Evolutionary conservation across 768 basidiomycete species (phyloP).

Genomic region (Podaxis sp.): DNA sequence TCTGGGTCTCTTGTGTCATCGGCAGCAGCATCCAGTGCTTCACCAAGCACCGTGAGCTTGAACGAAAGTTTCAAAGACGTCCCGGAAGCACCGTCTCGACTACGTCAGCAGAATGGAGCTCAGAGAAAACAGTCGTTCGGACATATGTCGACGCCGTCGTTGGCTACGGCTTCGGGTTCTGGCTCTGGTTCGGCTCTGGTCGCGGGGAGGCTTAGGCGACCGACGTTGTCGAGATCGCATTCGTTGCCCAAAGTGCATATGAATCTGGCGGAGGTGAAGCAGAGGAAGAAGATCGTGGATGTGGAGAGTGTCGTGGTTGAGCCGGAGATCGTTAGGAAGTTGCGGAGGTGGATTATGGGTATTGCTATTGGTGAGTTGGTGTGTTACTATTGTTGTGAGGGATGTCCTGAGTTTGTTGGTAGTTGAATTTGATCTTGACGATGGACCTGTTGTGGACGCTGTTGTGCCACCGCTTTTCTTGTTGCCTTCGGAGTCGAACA

Average conservation of each 20-base stretch:
- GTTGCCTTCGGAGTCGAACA: conserved; percentile 69
- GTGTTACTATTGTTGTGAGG: neutral
- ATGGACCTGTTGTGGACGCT: conserved; percentile 76
- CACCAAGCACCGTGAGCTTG: conserved; percentile 4
- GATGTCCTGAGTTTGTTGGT: neutral
- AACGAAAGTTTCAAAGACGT: conserved; percentile 2
- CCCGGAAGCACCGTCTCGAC: neutral
- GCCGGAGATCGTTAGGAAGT: conserved; percentile 42
- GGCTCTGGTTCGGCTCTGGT: neutral
- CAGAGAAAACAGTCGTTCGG: neutral
- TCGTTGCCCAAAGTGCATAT: conserved; percentile 42
- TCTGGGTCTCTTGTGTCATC: neutral
- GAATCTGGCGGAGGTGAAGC: conserved; percentile 28
- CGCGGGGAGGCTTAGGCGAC: neutral
- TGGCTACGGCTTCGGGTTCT: neutral
- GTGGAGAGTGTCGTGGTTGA: conserved; percentile 47
- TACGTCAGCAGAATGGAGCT: neutral
- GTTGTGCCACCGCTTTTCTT: conserved; percentile 69
- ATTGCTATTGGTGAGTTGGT: conserved; percentile 58
- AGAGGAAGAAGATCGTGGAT: conserved; percentile 32
- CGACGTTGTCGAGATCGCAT: conserved; percentile 39
- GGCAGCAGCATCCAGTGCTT: neutral
- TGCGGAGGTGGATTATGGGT: conserved; percentile 68
- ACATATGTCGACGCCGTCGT: conserved; percentile 1
- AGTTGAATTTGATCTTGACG: conserved; percentile 90